Evolutionary conservation across 176 grass and related monocot species (phyloP).

Genomic region (Oryza coarctata): DNA sequence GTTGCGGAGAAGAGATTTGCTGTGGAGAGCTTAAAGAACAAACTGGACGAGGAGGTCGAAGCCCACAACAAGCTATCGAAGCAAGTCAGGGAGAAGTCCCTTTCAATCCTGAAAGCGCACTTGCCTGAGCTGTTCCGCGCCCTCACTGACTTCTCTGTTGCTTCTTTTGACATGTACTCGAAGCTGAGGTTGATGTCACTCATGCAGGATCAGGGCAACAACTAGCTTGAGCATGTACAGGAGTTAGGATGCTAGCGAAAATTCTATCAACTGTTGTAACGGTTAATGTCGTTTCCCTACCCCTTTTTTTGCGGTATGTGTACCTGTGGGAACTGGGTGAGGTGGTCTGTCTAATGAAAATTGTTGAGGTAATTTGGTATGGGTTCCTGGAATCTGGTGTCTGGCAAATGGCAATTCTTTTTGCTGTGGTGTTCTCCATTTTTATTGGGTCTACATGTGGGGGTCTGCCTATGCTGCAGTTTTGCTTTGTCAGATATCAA

Average conservation of each 20-base stretch:
- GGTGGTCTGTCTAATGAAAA: not conserved
- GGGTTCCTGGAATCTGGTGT: not conserved
- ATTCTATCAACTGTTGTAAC: conserved; percentile 20
- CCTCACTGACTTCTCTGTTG: conserved; percentile 62
- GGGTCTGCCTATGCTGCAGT: no score
- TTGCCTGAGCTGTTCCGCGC: conserved; percentile 86
- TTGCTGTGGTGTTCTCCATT: not conserved
- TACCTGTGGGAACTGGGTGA: conserved; percentile 34
- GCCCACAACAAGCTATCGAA: conserved; percentile 59
- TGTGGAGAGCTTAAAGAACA: conserved; percentile 72
- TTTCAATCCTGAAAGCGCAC: conserved; percentile 71
- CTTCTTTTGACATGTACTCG: conserved; percentile 63
- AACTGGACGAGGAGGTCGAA: conserved; percentile 65
- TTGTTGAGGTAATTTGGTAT: not conserved
- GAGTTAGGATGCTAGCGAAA: conserved; percentile 30
- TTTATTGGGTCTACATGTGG: not conserved
- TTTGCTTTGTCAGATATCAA: not conserved
- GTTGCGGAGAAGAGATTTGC: conserved; percentile 62
- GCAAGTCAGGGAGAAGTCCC: conserved; percentile 91
- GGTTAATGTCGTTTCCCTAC: conserved; percentile 17
- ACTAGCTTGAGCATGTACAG: conserved; percentile 50
- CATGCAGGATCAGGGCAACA: conserved; percentile 50
- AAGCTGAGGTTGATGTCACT: conserved; percentile 65
- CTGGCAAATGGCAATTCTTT: no score
- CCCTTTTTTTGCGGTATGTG: conserved; percentile 36